Conservation (phyloP, 495 filamentous ascomycete genomes). For the Penicillium fimorum region DNA sequence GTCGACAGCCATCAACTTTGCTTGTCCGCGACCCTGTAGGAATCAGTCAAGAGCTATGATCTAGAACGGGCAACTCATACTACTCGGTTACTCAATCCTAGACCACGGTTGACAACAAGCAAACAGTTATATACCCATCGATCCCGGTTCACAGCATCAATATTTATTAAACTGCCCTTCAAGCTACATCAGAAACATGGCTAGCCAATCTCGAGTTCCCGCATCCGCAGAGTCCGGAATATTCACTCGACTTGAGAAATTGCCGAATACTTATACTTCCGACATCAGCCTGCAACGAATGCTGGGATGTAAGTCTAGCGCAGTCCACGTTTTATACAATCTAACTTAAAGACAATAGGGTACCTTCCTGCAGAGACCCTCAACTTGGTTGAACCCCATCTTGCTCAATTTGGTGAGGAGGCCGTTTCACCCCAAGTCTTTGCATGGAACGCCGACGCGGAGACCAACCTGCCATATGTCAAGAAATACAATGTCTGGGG, state of each 20-base stretch:
- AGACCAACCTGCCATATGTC: slow-evolving; percentile 36
- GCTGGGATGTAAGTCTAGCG: slow-evolving; percentile 24
- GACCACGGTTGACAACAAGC: background rate
- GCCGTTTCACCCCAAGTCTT: slow-evolving; percentile 31
- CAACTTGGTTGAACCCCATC: slow-evolving; percentile 17
- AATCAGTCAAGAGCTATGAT: background rate
- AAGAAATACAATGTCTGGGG: slow-evolving; percentile 42
- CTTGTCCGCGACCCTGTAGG: background rate
- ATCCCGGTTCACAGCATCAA: background rate
- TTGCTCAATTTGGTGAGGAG: slow-evolving; percentile 32
- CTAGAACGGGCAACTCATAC: background rate
- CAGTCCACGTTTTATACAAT: slow-evolving; percentile 5
- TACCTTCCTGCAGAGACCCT: slow-evolving; percentile 28
- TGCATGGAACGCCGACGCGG: slow-evolving; percentile 37
- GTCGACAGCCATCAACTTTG: background rate
- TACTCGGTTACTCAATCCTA: background rate
- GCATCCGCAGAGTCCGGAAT: background rate
- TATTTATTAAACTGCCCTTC: background rate
- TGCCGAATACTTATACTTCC: slow-evolving; percentile 34
- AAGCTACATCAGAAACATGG: background rate
- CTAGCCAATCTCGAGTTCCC: slow-evolving; percentile 1
- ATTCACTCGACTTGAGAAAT: slow-evolving; percentile 24
- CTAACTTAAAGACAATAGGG: slow-evolving; percentile 15
- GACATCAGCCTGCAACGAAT: slow-evolving; percentile 28
- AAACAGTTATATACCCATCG: background rate